Evolutionary conservation across 2,329 filamentous ascomycete genomes (phyloP).

Genomic region (Aspergillus fructus): DNA sequence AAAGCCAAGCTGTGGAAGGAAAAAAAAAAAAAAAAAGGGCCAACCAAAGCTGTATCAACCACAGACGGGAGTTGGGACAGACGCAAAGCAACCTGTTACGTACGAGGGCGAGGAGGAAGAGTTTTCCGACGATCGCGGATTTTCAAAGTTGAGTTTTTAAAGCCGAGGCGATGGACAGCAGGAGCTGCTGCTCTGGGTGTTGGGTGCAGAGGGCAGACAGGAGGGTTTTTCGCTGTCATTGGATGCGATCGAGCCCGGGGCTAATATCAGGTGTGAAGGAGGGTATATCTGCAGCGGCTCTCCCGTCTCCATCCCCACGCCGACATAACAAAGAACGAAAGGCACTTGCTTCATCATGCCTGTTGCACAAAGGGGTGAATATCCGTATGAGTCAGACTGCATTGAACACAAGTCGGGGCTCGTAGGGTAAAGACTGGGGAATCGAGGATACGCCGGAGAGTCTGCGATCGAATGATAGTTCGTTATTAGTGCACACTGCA

Average conservation of each 20-base stretch:
- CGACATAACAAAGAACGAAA: neutral
- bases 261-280: neutral
- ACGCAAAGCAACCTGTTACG: no score
- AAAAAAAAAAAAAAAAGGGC: no score
- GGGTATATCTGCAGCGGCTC: neutral
- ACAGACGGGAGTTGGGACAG: no score
- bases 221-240: no score
- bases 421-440: neutral
- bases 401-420: neutral
- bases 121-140: neutral
- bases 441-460: neutral
- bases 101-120: no score
- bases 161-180: neutral
- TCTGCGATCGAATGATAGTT: slow-evolving; percentile 1
- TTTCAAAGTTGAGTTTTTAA: neutral
- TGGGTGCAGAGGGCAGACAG: no score
- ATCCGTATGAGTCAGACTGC: neutral
- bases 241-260: no score
- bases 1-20: no score
- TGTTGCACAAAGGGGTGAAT: neutral
- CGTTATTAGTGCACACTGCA: neutral
- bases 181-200: no score
- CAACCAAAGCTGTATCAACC: no score
- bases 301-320: neutral
- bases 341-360: neutral